A percentile compares a stretch with the other conserved stretches of the same genome.
These are phyloP conservation scores for Heritiera littoralis DNA, from an alignment of 345 rosid genomes.

Conservation along the genomic window DNA sequence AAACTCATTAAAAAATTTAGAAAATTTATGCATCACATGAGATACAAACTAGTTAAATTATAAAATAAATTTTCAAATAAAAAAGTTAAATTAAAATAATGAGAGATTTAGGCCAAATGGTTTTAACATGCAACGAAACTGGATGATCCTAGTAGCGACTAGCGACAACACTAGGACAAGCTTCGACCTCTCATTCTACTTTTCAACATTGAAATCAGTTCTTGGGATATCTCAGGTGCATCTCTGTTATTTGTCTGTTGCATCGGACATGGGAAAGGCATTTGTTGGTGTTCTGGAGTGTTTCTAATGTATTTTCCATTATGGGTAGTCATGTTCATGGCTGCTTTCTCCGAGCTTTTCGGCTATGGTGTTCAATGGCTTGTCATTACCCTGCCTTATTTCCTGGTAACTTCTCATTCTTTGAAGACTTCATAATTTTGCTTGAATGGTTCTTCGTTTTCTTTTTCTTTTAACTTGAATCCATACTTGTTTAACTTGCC, in stretches of 20 bases:
- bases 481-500: too few species aligned
- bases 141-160: slow-evolving; percentile 47
- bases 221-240: slow-evolving; percentile 70
- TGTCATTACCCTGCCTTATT: slow-evolving; percentile 63
- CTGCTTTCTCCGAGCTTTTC: slow-evolving; percentile 51
- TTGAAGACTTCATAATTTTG: neutral
- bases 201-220: slow-evolving; percentile 54
- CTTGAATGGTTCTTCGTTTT: neutral
- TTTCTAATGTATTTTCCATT: slow-evolving; percentile 39
- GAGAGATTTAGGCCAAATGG: too few species aligned
- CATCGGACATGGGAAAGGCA: slow-evolving; percentile 81
- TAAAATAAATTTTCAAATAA: too few species aligned
- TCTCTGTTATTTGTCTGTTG: slow-evolving; percentile 67
- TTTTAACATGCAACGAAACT: slow-evolving; percentile 32
- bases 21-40: too few species aligned
- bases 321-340: slow-evolving; percentile 45
- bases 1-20: too few species aligned
- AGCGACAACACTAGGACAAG: slow-evolving; percentile 74
- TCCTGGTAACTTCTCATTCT: slow-evolving; percentile 45
- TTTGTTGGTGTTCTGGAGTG: slow-evolving; percentile 75
- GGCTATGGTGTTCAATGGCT: slow-evolving; percentile 80
- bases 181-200: slow-evolving; percentile 79
- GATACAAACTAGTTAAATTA: too few species aligned
- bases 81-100: too few species aligned
- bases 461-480: neutral